Percentiles rank a stretch among this genome's conserved stretches.
Conservation (phyloP, 345 rosid genomes). For the Punica granatum region DNA sequence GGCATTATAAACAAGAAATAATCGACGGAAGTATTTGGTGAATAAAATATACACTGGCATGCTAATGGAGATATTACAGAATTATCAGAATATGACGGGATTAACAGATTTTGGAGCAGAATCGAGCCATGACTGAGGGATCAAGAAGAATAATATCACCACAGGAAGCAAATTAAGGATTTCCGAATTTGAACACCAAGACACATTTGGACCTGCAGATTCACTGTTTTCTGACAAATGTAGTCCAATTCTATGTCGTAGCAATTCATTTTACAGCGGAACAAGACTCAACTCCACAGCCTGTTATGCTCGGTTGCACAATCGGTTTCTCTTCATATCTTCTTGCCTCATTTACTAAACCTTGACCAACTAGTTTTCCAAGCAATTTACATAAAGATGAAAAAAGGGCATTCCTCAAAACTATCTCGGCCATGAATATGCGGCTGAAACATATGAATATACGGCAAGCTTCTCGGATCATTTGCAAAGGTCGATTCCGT, state of each 20-base stretch:
- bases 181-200: background rate
- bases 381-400: background rate
- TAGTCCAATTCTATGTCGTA: no score
- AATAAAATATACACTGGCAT: background rate
- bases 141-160: background rate
- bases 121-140: background rate
- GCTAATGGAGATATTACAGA: background rate
- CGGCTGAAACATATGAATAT: background rate
- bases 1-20: background rate
- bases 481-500: conserved; percentile 12
- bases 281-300: background rate
- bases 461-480: conserved; percentile 13
- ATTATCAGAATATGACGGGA: background rate
- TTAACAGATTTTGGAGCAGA: background rate
- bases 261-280: background rate
- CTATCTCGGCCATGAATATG: no score
- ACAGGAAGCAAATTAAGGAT: background rate
- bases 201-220: background rate
- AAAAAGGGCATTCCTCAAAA: background rate
- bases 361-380: background rate
- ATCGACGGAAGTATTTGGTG: no score
- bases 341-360: background rate
- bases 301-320: background rate
- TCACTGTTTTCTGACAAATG: no score
- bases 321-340: background rate